Percentiles rank a stretch among this genome's conserved stretches.
Conservation (phyloP, 306 rosid species). For the Cucurbita ficifolia region DNA sequence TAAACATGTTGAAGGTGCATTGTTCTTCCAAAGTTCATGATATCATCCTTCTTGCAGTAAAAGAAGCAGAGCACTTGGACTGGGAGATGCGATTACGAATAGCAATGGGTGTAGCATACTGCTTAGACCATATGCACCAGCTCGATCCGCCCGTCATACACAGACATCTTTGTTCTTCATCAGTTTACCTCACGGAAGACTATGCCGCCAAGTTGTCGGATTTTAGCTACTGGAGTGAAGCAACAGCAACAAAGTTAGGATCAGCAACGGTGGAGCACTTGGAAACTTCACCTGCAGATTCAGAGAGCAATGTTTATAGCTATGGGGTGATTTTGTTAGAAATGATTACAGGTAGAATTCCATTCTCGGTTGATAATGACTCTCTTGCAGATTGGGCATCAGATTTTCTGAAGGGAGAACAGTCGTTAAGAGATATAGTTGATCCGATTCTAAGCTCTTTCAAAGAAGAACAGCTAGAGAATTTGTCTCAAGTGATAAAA, state of each 20-base stretch:
- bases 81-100: conserved; percentile 68
- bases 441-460: conserved; percentile 49
- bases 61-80: conserved; percentile 79
- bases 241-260: conserved; percentile 22
- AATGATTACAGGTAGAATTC: conserved; percentile 58
- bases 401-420: conserved; percentile 40
- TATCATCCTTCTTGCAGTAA: conserved; percentile 35
- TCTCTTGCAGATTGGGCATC: conserved; percentile 42
- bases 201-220: conserved; percentile 79
- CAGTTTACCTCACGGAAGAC: conserved; percentile 76
- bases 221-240: conserved; percentile 52
- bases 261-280: conserved; percentile 15
- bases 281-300: conserved; percentile 23
- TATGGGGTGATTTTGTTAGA: conserved; percentile 67
- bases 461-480: conserved; percentile 31
- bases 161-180: conserved; percentile 46
- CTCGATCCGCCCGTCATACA: conserved; percentile 48
- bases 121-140: conserved; percentile 74
- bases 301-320: conserved; percentile 53
- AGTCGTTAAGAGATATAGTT: conserved; percentile 39
- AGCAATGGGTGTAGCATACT: conserved; percentile 89
- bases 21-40: neutral
- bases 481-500: conserved; percentile 36
- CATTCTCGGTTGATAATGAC: conserved; percentile 36
- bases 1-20: neutral